A percentile compares a stretch with the other conserved stretches of the same genome.
These are phyloP conservation scores for Trametes sanguinea DNA, from an alignment of 768 basidiomycete genomes.

Conservation along the genomic window DNA sequence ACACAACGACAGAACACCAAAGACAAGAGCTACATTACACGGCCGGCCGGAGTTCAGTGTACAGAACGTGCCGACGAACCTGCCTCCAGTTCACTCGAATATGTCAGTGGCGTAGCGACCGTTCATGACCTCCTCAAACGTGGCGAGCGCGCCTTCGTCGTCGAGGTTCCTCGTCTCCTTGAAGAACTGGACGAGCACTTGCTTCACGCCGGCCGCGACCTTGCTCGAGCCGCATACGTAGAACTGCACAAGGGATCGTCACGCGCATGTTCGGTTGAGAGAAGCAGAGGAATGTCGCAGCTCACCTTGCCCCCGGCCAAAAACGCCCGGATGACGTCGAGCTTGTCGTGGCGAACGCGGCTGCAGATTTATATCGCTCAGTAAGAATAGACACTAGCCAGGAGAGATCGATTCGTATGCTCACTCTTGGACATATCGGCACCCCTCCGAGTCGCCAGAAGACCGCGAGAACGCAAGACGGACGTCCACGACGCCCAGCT, in stretches of 20 bases:
- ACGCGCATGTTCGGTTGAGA: background rate
- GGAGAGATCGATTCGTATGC: background rate
- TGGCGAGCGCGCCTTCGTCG: constrained; percentile 27
- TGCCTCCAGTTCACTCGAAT: constrained; percentile 45
- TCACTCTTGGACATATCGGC: constrained; percentile 25
- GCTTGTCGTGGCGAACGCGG: constrained; percentile 43
- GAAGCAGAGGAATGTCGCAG: background rate
- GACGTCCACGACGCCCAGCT: constrained; percentile 43
- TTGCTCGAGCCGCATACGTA: constrained; percentile 42
- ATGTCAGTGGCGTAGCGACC: constrained; percentile 47
- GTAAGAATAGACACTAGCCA: too few relatives aligned
- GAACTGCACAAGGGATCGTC: constrained; percentile 27
- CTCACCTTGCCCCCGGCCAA: constrained; percentile 37
- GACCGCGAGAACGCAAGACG: constrained; percentile 41
- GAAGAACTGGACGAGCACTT: constrained; percentile 38
- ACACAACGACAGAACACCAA: too few relatives aligned
- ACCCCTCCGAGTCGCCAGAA: constrained; percentile 18
- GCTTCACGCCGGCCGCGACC: constrained; percentile 41
- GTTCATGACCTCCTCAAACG: constrained; percentile 33
- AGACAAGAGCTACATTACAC: too few relatives aligned
- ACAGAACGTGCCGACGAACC: too few relatives aligned
- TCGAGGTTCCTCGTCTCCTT: constrained; percentile 22
- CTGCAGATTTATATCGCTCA: constrained; percentile 25
- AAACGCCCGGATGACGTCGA: constrained; percentile 35
- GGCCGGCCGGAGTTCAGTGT: too few relatives aligned